Evolutionary conservation across 75 land plant species (phyloP).

Genomic region (Sequoiadendron giganteum): DNA sequence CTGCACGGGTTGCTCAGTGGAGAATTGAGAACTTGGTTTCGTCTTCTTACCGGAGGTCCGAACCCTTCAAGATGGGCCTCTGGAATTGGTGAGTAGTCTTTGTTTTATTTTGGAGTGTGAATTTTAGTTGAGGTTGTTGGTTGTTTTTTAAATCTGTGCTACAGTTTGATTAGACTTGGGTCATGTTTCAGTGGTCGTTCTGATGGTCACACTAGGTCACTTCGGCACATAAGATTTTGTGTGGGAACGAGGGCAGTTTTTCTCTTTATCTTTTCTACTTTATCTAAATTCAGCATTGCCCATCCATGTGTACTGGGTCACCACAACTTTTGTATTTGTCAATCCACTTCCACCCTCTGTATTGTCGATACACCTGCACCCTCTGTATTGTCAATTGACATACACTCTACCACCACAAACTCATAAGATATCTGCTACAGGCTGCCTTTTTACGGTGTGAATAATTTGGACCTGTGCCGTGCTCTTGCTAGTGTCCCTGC

Average conservation of each 20-base stretch:
- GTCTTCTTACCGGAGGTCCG: slow-evolving; percentile 50
- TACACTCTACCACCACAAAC: background rate
- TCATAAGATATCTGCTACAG: background rate
- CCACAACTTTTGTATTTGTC: background rate
- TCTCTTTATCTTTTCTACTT: background rate
- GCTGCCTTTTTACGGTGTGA: background rate
- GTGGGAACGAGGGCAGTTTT: background rate
- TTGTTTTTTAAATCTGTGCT: background rate
- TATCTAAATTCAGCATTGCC: background rate
- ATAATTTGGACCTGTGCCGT: background rate
- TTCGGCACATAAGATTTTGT: background rate
- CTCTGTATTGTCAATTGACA: too few species aligned
- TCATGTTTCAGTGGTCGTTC: background rate
- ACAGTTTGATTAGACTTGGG: background rate
- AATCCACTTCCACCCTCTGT: background rate
- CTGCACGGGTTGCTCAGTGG: slow-evolving; percentile 67
- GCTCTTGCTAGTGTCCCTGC: background rate
- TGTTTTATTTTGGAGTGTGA: background rate
- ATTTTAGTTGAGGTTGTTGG: background rate
- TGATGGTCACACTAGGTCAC: background rate
- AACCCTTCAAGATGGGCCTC: slow-evolving; percentile 67
- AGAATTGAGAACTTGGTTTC: slow-evolving; percentile 59
- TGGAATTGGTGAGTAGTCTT: slow-evolving; percentile 57
- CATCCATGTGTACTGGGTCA: background rate
- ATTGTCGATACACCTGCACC: background rate